Evolutionary conservation across 306 rosid genomes (phyloP), one percentile per base, ranked within the genome.

Genomic region (Canavalia gladiata): DNA sequence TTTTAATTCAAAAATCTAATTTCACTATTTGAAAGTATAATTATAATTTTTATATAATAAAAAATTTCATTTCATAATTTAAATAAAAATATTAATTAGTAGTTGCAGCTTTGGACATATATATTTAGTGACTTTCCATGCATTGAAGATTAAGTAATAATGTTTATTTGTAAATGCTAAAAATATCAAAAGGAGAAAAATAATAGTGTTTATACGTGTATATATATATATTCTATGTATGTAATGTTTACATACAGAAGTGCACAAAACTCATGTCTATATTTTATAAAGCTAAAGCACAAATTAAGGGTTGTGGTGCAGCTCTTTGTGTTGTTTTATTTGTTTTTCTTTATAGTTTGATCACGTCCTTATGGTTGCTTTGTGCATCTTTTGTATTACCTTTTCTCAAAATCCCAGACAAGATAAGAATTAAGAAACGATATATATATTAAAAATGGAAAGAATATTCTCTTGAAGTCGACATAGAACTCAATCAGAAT

Each of bases 381-480:
- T 72, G 30, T 71, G 57, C 80, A 72, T 62, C 76, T 77, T 68
- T 67, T 59, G 46, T 13, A 11, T 42, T 73, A 55, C 69, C 63
- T 51, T 74, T 58, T 66, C 56, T 78, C 2, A 49, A 47, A 72
- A 56, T 47, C 6, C 56, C 59, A 64, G 54, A 79, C 76, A 55
- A 67, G 64, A 65, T 39, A 39, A 66, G 49, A 72, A 65, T 50
- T 56, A 67, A 57, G 72, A 35, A 58, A 35, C 28, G 2, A 10
- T 70, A 5, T 69, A 82, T 10, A 34, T 12, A 75, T 49, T 30
- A 72, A 7, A 68, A 80, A 43, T n/a, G 12, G 66, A 10, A 65
- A 80, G 59, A 76, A 81, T 59, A 71, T 72, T 87, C 71, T 35
- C 57, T 42, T 72, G 46, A 45, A 54, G 4, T 58, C 7, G 51